These are phyloP conservation scores for Macrophomina phaseolina DNA, from an alignment of 2,329 filamentous ascomycete genomes.

Conservation along the genomic window DNA sequence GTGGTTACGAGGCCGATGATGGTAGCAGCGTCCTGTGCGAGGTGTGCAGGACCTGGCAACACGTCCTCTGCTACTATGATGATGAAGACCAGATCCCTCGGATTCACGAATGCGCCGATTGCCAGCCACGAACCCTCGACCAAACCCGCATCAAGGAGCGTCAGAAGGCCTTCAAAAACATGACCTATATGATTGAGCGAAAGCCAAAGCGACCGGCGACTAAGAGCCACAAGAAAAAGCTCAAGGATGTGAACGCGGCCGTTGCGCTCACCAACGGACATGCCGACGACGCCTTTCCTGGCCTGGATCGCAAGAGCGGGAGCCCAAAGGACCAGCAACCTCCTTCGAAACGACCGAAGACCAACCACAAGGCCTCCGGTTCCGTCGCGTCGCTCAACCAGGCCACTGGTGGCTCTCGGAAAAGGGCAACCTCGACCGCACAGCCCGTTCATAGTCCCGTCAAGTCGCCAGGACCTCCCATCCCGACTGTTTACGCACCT, in stretches of 20 bases:
- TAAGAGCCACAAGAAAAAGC: slow-evolving; percentile 88
- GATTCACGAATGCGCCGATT: slow-evolving; percentile 87
- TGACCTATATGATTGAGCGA: slow-evolving; percentile 58
- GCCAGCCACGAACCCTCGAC: slow-evolving; percentile 78
- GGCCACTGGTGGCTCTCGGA: slow-evolving; percentile 66
- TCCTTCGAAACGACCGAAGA: slow-evolving; percentile 79
- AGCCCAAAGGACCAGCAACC: slow-evolving; percentile 62
- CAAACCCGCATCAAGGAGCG: slow-evolving; percentile 75
- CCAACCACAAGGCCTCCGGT: slow-evolving; percentile 77
- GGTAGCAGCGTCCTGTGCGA: slow-evolving; percentile 98
- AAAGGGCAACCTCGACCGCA: slow-evolving; percentile 62
- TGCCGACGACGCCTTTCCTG: slow-evolving; percentile 48
- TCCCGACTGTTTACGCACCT: slow-evolving; percentile 64
- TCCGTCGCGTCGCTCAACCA: slow-evolving; percentile 74
- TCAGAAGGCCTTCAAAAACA: slow-evolving; percentile 66
- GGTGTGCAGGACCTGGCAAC: slow-evolving; percentile 95
- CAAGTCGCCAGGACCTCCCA: slow-evolving; percentile 71
- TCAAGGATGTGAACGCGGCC: slow-evolving; percentile 67
- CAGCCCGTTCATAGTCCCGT: slow-evolving; percentile 61
- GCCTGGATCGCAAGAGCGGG: slow-evolving; percentile 54
- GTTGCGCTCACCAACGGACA: slow-evolving; percentile 69
- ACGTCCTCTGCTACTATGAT: slow-evolving; percentile 96
- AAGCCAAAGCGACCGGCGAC: slow-evolving; percentile 75
- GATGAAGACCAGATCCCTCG: slow-evolving; percentile 71
- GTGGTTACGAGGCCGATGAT: slow-evolving; percentile 91